Percentiles rank a stretch among this genome's conserved stretches.
These are phyloP conservation scores for Tylopilus cervinicoccineus DNA, from an alignment of 768 basidiomycete species.

Conservation along the genomic window DNA sequence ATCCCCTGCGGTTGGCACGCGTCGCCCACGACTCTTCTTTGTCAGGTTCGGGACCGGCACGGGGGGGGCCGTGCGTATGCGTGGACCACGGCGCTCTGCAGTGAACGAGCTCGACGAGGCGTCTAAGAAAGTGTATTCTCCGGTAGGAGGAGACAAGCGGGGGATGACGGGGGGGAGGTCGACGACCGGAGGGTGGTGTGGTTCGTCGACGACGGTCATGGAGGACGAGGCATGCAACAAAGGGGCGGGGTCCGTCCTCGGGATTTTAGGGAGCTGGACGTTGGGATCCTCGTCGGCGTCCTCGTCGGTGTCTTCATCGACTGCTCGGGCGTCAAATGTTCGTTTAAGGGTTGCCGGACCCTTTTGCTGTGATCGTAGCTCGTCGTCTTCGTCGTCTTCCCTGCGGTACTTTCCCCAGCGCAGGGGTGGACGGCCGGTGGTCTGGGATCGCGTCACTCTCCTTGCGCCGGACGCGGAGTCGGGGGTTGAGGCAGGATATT, in stretches of 20 bases:
- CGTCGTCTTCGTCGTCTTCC: conserved; percentile 28
- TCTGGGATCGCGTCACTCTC: conserved; percentile 33
- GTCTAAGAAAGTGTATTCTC: conserved; percentile 33
- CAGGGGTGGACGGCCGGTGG: conserved; percentile 31
- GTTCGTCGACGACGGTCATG: conserved; percentile 27
- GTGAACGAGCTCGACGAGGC: conserved; percentile 35
- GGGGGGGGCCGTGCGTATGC: conserved; percentile 54
- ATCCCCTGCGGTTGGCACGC: conserved; percentile 56
- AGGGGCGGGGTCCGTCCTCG: conserved; percentile 24
- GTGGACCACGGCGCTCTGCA: conserved; percentile 42
- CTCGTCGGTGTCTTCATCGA: conserved; percentile 33
- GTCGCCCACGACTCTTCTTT: conserved; percentile 75
- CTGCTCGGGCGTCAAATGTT: conserved; percentile 32
- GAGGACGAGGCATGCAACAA: conserved; percentile 27
- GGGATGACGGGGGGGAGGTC: conserved; percentile 8
- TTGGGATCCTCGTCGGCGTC: conserved; percentile 20
- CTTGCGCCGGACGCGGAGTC: conserved; percentile 23
- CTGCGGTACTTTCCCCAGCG: conserved; percentile 33
- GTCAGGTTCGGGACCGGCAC: conserved; percentile 74
- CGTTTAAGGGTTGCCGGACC: conserved; percentile 27
- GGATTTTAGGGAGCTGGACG: conserved; percentile 26
- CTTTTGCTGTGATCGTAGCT: conserved; percentile 13
- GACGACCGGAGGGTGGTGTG: conserved; percentile 6
- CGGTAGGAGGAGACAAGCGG: conserved; percentile 25
- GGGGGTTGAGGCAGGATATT: conserved; percentile 17